phyloP scores from a whole-genome alignment of 2,329 filamentous ascomycete species.

The Aspergillus sp. region DNA sequence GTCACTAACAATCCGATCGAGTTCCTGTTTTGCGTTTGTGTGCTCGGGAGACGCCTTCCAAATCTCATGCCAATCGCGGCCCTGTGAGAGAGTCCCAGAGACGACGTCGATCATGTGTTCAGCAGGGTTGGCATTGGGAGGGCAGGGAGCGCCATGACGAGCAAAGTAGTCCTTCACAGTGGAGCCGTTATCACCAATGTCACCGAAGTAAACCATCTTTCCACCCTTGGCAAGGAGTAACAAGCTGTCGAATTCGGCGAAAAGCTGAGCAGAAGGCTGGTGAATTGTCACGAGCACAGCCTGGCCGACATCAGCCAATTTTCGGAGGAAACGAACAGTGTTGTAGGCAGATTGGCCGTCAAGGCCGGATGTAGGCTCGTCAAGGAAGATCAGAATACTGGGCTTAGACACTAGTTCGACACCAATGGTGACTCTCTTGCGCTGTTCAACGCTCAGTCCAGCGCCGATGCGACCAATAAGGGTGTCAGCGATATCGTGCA shows the following conservation, averaged over 20 bases:
- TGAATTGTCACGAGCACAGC: slow-evolving; percentile 71
- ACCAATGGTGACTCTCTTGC: slow-evolving; percentile 69
- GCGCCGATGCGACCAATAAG: slow-evolving; percentile 50
- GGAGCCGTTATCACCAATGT: slow-evolving; percentile 63
- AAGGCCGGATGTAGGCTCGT: slow-evolving; percentile 69
- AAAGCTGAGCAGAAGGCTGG: slow-evolving; percentile 65
- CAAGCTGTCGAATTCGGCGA: slow-evolving; percentile 70
- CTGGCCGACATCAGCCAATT: slow-evolving; percentile 63
- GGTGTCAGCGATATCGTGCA: slow-evolving; percentile 64
- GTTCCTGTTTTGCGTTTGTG: slow-evolving; percentile 58
- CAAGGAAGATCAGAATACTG: slow-evolving; percentile 65
- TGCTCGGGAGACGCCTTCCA: slow-evolving; percentile 67
- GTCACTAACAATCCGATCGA: slow-evolving; percentile 60
- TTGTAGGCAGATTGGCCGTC: slow-evolving; percentile 67
- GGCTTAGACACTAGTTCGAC: slow-evolving; percentile 71
- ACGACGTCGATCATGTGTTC: slow-evolving; percentile 56
- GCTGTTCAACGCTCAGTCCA: slow-evolving; percentile 62
- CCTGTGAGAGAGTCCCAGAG: slow-evolving; percentile 51
- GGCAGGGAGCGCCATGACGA: slow-evolving; percentile 63
- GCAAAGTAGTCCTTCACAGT: slow-evolving; percentile 67
- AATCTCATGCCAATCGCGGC: slow-evolving; percentile 69
- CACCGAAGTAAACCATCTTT: slow-evolving; percentile 71
- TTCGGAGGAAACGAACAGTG: slow-evolving; percentile 66
- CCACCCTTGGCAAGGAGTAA: slow-evolving; percentile 65
- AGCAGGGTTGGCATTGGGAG: slow-evolving; percentile 59